Conservation (phyloP, 2,329 filamentous ascomycete species). For the Fusarium sp. region DNA sequence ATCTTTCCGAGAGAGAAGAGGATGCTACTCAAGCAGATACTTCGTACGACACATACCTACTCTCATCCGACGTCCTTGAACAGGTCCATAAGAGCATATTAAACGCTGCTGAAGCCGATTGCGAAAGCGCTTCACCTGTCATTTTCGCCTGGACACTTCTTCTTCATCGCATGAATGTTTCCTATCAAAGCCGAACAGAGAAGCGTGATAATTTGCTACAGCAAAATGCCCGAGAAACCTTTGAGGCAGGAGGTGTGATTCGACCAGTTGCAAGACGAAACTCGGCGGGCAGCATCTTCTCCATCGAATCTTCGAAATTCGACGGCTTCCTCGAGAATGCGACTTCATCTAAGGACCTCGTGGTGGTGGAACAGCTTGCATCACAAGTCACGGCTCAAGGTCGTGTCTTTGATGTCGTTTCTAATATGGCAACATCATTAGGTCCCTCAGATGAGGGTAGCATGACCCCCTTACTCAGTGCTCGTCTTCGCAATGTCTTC, state of each 20-base stretch:
- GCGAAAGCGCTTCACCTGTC: constrained; percentile 74
- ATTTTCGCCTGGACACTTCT: constrained; percentile 86
- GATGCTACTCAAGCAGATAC: constrained; percentile 49
- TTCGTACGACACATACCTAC: constrained; percentile 67
- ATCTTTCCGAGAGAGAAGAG: constrained; percentile 51
- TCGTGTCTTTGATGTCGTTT: constrained; percentile 63
- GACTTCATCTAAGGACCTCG: constrained; percentile 60
- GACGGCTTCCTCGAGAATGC: constrained; percentile 65
- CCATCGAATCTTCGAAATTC: constrained; percentile 68
- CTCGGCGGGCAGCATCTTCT: constrained; percentile 69
- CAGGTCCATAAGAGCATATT: constrained; percentile 78
- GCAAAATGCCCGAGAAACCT: constrained; percentile 66
- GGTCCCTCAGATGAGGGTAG: constrained; percentile 57
- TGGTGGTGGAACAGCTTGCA: constrained; percentile 61
- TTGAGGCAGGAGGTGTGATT: constrained; percentile 58
- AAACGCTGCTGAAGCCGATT: constrained; percentile 63
- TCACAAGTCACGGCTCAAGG: constrained; percentile 58
- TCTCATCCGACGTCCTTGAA: constrained; percentile 74
- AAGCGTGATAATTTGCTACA: constrained; percentile 66
- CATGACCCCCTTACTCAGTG: constrained; percentile 65
- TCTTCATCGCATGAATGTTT: constrained; percentile 72
- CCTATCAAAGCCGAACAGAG: constrained; percentile 70
- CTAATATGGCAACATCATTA: constrained; percentile 58
- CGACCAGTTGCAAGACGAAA: constrained; percentile 60
- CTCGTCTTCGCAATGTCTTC: constrained; percentile 70